A percentile compares a stretch with the other conserved stretches of the same genome.
Conservation (phyloP, 2,329 filamentous ascomycete species). For the Exophiala alcalophila region DNA sequence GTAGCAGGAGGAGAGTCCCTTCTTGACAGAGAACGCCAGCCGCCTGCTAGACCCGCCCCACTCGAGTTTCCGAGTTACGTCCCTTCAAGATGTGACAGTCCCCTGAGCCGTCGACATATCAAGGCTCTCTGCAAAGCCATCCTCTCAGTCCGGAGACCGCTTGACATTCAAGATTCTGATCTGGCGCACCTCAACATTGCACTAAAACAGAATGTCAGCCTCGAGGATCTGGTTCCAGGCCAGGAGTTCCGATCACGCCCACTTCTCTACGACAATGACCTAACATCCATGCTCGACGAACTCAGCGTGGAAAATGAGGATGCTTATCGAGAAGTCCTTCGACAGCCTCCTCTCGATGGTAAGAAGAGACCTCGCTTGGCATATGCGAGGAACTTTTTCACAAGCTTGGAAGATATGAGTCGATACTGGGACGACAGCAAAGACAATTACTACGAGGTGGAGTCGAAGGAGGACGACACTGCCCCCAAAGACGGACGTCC, state of each 20-base stretch:
- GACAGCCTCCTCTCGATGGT: slow-evolving; percentile 45
- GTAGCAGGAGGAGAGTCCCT: slow-evolving; percentile 13
- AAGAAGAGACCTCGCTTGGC: slow-evolving; percentile 50
- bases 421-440: slow-evolving; percentile 62
- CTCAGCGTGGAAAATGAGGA: slow-evolving; percentile 55
- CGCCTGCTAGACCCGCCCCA: slow-evolving; percentile 49
- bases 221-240: slow-evolving; percentile 38
- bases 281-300: slow-evolving; percentile 40
- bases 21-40: slow-evolving; percentile 43
- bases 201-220: slow-evolving; percentile 38
- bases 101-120: slow-evolving; percentile 39
- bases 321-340: slow-evolving; percentile 55
- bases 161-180: slow-evolving; percentile 41
- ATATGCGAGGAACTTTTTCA: slow-evolving; percentile 60
- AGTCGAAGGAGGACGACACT: slow-evolving; percentile 30
- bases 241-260: slow-evolving; percentile 37
- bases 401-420: slow-evolving; percentile 56
- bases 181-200: slow-evolving; percentile 43
- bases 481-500: neutral
- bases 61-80: slow-evolving; percentile 52
- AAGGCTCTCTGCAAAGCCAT: slow-evolving; percentile 43
- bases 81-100: slow-evolving; percentile 36
- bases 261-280: slow-evolving; percentile 35
- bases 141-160: slow-evolving; percentile 42
- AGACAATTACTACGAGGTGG: slow-evolving; percentile 53